A percentile compares a stretch with the other conserved stretches of the same genome.
These are phyloP conservation scores for Pezicula radicicola DNA, from an alignment of 2,329 filamentous ascomycete species.

Conservation along the genomic window DNA sequence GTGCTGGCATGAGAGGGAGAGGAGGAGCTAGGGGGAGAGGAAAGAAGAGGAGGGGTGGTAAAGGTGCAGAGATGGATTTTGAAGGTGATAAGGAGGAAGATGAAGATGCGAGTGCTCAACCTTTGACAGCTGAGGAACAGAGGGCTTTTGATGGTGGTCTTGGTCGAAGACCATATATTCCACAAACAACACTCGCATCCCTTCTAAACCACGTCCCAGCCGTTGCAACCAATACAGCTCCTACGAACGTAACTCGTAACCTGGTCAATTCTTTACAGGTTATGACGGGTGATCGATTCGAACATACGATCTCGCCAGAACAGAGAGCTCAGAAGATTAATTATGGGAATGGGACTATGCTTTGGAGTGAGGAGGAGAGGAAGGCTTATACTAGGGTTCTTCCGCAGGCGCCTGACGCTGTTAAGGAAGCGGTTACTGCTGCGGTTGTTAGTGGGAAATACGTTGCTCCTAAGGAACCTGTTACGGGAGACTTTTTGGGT, in stretches of 20 bases:
- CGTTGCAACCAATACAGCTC: constrained; percentile 15
- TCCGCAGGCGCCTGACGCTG: neutral
- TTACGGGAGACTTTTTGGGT: constrained; percentile 16
- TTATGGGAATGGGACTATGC: constrained; percentile 13
- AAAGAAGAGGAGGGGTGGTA: neutral
- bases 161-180: constrained; percentile 16
- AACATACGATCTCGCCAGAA: neutral
- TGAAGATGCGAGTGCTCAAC: constrained; percentile 34
- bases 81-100: constrained; percentile 19
- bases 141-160: constrained; percentile 1
- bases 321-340: constrained; percentile 16
- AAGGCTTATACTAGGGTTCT: constrained; percentile 12
- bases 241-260: constrained; percentile 18
- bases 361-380: constrained; percentile 13
- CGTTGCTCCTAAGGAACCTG: constrained; percentile 11
- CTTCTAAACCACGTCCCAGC: constrained; percentile 18
- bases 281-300: constrained; percentile 14
- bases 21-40: constrained; percentile 17
- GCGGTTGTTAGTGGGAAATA: constrained; percentile 28
- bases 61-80: constrained; percentile 5
- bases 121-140: neutral
- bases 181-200: constrained; percentile 17
- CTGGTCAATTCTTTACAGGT: constrained; percentile 23
- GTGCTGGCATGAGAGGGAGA: constrained; percentile 40
- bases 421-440: constrained; percentile 4